Percentiles rank a stretch among this genome's conserved stretches.
These are phyloP conservation scores for Penicillium longicatenatum DNA, from an alignment of 495 filamentous ascomycete genomes.

Conservation along the genomic window DNA sequence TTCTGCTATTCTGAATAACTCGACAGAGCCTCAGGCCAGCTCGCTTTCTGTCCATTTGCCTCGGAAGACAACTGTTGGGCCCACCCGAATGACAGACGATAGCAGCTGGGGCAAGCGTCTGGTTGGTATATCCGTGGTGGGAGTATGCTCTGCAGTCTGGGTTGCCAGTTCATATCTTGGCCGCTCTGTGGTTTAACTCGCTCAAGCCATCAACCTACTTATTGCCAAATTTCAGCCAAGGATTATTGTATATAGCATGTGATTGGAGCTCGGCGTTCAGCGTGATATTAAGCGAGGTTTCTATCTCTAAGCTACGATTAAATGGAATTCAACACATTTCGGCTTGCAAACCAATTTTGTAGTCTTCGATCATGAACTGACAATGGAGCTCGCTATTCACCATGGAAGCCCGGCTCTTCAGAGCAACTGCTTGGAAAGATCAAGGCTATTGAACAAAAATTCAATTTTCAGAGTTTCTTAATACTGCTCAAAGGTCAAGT, in stretches of 20 bases:
- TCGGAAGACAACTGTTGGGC: constrained; percentile 44
- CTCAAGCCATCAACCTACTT: background rate
- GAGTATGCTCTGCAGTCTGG: constrained; percentile 70
- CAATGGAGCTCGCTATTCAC: too few relatives aligned
- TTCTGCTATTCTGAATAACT: constrained; percentile 37
- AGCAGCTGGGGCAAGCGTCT: constrained; percentile 71
- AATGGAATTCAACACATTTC: too few relatives aligned
- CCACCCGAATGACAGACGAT: constrained; percentile 66
- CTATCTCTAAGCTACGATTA: background rate
- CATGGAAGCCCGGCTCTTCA: too few relatives aligned
- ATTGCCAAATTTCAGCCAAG: background rate
- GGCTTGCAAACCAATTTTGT: too few relatives aligned
- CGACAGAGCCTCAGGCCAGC: constrained; percentile 15
- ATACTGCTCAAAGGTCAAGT: too few relatives aligned
- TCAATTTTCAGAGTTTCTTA: too few relatives aligned
- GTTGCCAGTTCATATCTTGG: constrained; percentile 55
- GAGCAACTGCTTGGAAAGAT: too few relatives aligned
- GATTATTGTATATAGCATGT: constrained; percentile 6
- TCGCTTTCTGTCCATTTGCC: constrained; percentile 27
- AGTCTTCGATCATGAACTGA: too few relatives aligned
- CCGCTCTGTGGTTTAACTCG: constrained; percentile 24
- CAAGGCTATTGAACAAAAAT: too few relatives aligned
- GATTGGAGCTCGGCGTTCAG: constrained; percentile 6
- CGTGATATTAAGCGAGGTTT: background rate
- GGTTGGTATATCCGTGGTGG: constrained; percentile 63